These are phyloP conservation scores for Umbelopsis vinacea DNA, from an alignment of 192 early-diverging fungal species.

Conservation along the genomic window DNA sequence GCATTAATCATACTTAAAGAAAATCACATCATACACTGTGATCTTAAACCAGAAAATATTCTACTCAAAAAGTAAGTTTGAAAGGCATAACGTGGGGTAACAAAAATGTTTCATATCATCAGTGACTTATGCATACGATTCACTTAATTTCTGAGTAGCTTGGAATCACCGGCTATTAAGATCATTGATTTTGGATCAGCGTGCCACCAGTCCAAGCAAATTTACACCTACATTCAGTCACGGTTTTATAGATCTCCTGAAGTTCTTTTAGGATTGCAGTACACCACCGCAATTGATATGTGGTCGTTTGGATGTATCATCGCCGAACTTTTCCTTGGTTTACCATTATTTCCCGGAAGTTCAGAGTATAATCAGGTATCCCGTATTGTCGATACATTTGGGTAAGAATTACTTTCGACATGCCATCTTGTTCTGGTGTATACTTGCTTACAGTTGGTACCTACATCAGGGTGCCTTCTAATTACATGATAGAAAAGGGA, in stretches of 20 bases:
- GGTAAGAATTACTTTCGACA: conserved; percentile 46
- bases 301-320: conserved; percentile 99
- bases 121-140: neutral
- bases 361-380: conserved; percentile 97
- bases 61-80: conserved; percentile 79
- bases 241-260: conserved; percentile 97
- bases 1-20: conserved; percentile 81
- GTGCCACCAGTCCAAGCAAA: conserved; percentile 89
- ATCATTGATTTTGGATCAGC: conserved; percentile 99
- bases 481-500: conserved; percentile 88
- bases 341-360: conserved; percentile 94
- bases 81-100: neutral
- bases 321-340: conserved; percentile 93
- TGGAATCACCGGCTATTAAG: conserved; percentile 91
- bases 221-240: conserved; percentile 98
- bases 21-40: conserved; percentile 94
- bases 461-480: conserved; percentile 65
- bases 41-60: conserved; percentile 98
- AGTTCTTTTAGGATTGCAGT: conserved; percentile 90
- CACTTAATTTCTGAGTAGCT: conserved; percentile 34
- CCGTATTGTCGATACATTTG: conserved; percentile 91
- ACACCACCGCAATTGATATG: conserved; percentile 95
- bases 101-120: too few species aligned
- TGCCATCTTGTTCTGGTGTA: neutral
- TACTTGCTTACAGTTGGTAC: too few species aligned